phyloP scores from a whole-genome alignment of 2,329 filamentous ascomycete species.

The Botrytis elliptica region DNA sequence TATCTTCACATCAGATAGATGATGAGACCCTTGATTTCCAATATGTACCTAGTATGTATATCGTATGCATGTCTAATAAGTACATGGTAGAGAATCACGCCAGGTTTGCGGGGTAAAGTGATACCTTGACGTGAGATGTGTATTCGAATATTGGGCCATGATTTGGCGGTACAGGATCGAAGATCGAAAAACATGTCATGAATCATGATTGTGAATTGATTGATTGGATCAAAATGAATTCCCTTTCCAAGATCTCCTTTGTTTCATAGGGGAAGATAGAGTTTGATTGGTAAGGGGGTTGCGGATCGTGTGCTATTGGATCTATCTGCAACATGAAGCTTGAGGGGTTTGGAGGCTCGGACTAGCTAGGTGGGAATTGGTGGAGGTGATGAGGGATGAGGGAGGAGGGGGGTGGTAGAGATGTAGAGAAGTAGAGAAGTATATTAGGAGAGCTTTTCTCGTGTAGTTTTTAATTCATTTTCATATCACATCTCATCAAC shows the following conservation, averaged over 20 bases:
- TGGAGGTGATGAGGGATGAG: background rate
- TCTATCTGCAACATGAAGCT: background rate
- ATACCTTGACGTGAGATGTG: background rate
- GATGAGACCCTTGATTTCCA: background rate
- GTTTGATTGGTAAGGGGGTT: background rate
- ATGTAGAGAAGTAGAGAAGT: background rate
- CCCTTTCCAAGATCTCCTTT: background rate
- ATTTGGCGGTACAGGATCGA: background rate
- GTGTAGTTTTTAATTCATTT: accelerated
- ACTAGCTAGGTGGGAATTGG: background rate
- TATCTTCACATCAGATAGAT: background rate
- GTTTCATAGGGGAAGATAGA: background rate
- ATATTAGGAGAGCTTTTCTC: slow-evolving; percentile 9
- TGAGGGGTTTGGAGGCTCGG: background rate
- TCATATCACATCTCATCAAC: accelerated
- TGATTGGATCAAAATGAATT: background rate
- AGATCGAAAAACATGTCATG: background rate
- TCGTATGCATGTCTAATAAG: too few relatives aligned
- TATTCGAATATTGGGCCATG: background rate
- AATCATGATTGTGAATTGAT: background rate
- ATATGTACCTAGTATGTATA: background rate
- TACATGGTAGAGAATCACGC: background rate
- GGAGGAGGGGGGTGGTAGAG: too few relatives aligned
- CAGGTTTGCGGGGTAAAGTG: slow-evolving; percentile 7
- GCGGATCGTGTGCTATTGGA: slow-evolving; percentile 2